Evolutionary conservation across 2,329 filamentous ascomycete genomes (phyloP).

Genomic region (Penicillium digitatum): DNA sequence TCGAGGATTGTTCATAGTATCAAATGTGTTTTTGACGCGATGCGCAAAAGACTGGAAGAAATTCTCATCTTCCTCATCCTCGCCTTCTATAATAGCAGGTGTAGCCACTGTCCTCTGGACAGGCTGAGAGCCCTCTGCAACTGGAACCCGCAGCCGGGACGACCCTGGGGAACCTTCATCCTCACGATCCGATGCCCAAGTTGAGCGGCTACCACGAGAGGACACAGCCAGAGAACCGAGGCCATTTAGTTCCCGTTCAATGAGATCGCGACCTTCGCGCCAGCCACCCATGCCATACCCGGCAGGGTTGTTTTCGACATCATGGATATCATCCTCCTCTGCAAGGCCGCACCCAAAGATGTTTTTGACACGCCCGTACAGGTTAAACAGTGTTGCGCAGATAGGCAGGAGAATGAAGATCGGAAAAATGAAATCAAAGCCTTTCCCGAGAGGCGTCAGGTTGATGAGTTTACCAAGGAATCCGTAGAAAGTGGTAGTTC

Average conservation of each 20-base stretch:
- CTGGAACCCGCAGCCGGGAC: conserved; percentile 34
- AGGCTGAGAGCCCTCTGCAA: conserved; percentile 28
- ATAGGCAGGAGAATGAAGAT: conserved; percentile 83
- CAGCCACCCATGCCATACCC: conserved; percentile 76
- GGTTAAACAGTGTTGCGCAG: conserved; percentile 76
- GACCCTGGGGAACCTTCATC: conserved; percentile 27
- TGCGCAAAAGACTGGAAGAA: conserved; percentile 82
- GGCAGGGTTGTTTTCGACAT: conserved; percentile 57
- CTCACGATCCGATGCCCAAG: conserved; percentile 26
- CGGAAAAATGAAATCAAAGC: conserved; percentile 86
- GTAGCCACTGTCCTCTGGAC: conserved; percentile 33
- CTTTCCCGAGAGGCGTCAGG: conserved; percentile 73
- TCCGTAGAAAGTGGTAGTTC: conserved; percentile 75
- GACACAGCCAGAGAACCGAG: conserved; percentile 47
- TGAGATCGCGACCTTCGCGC: conserved; percentile 86
- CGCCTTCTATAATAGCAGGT: conserved; percentile 49
- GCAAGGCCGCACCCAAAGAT: conserved; percentile 75
- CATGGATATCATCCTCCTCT: conserved; percentile 64
- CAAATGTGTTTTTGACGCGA: conserved; percentile 86
- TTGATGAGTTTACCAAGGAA: conserved; percentile 83
- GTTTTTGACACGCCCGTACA: conserved; percentile 77
- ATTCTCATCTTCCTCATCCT: conserved; percentile 69
- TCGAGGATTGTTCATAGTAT: conserved; percentile 72
- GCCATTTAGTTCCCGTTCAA: conserved; percentile 77
- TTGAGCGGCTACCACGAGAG: conserved; percentile 31